Base-by-base conservation (phyloP, 2,329 filamentous ascomycete species). In the Alternaria sp. region DNA sequence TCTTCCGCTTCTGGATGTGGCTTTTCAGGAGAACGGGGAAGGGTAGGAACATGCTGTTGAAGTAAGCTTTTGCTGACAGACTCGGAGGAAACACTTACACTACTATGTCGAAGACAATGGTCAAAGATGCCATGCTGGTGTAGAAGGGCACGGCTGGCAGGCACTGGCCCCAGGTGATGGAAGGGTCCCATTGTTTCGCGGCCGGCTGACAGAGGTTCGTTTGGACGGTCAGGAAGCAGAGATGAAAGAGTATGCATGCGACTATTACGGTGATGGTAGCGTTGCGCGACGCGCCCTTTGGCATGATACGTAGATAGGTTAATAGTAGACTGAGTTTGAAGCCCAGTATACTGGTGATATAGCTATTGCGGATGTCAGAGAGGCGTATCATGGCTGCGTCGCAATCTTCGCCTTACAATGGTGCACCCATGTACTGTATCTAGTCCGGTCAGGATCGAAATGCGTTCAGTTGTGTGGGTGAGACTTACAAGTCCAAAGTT, bases 391-490 rank as follows among this genome's bases (percentile, higher is more conserved):
- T 32, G 12, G 11, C 11, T 4, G 11, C 3, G 10, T 44, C 7
- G 51, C 13, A n/a, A 12, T 17, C 12, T 7, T 19, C 5, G 9
- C n/a, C 59, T 61, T 46, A 68, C 64, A 67, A 68, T 32, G 67
- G 67, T 21, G 67, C 67, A 11, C 67, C 67, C 11, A 68, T 67
- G 32, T 67, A 68, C 61, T 68, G 67, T 6, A 68, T 30, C 66
- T 68, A 36, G 8, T 43, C 6, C n/a, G 3, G 17, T 68, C 21
- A 68, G 61, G 25, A 21, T 7, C 11, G 5, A 3, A n/a, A 15
- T 11, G 40, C 11, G 6, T 40, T 17, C n/a, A 47, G 5, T 17
- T 28, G 19, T 12, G 19, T 7, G 25, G 3, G 23, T 8, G 5
- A 13, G 6, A 40, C 57, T 52, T 61, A 62, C 64, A 44, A 68